These are phyloP conservation scores for Parachlorella kessleri DNA, from an alignment of 139 green algal genomes.

Conservation along the genomic window DNA sequence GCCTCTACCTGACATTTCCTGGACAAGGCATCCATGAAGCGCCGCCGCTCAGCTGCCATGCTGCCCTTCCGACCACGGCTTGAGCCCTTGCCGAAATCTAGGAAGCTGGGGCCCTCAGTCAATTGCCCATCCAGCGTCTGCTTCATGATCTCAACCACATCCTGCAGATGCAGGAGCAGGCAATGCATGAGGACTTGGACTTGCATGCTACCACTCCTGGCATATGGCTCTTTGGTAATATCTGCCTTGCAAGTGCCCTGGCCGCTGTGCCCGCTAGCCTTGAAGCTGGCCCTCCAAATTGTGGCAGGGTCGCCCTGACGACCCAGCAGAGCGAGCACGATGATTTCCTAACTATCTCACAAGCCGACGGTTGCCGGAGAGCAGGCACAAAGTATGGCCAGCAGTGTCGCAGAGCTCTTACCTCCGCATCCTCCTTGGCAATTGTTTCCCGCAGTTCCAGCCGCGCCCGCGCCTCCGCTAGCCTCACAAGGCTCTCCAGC, in stretches of 20 bases:
- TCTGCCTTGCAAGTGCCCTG: no score
- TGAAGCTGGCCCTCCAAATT: no score
- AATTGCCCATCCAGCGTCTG: constrained; percentile 59
- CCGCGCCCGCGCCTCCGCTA: constrained; percentile 87
- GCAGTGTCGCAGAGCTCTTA: no score
- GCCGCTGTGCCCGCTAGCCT: no score
- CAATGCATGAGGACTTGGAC: no score
- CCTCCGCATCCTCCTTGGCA: constrained; percentile 73
- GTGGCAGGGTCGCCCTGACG: no score
- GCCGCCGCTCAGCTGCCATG: constrained; percentile 58
- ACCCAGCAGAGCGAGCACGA: no score
- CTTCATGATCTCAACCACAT: constrained; percentile 80
- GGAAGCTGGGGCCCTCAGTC: constrained; percentile 32
- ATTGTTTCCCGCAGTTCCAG: constrained; percentile 81
- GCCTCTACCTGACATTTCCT: constrained; percentile 38
- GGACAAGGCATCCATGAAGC: constrained; percentile 65
- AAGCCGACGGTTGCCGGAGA: no score
- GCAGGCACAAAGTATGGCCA: no score
- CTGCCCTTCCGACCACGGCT: constrained; percentile 12
- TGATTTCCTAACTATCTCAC: no score
- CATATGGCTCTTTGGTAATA: no score
- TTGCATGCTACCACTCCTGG: no score
- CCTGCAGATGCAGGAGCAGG: constrained; percentile 29
- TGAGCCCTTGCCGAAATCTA: constrained; percentile 53
- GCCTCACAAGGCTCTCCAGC: constrained; percentile 91